These are phyloP conservation scores for Nannochloris sp. DNA, from an alignment of 139 green algal species.

Conservation along the genomic window DNA sequence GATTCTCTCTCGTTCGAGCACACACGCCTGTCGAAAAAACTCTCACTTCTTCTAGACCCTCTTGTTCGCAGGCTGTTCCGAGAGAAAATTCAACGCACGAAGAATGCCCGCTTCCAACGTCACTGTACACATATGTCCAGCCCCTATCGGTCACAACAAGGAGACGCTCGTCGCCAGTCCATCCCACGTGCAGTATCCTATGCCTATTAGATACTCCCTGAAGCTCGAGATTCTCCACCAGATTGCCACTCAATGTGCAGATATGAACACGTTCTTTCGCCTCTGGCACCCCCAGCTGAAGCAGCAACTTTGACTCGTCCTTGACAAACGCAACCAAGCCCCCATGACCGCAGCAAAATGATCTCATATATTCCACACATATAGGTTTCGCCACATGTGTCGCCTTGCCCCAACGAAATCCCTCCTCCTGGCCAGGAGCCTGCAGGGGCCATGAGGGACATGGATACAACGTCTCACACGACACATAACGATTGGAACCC, in stretches of 20 bases:
- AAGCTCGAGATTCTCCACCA: conserved; percentile 34
- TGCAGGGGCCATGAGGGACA: background rate
- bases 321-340: conserved; percentile 72
- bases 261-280: conserved; percentile 31
- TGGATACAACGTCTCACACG: too few relatives aligned
- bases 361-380: background rate
- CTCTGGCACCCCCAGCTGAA: conserved; percentile 21
- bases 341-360: conserved; percentile 43
- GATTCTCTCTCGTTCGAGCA: conserved; percentile 36
- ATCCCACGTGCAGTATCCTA: conserved; percentile 58
- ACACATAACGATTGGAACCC: too few relatives aligned
- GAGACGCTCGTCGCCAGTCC: conserved; percentile 58
- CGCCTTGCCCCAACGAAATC: background rate
- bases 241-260: conserved; percentile 46
- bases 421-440: background rate
- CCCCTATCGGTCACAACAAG: conserved; percentile 53
- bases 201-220: conserved; percentile 52
- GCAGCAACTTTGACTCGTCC: conserved; percentile 70
- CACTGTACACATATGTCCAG: conserved; percentile 17
- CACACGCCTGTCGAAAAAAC: conserved; percentile 20
- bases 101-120: background rate
- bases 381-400: background rate
- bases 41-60: conserved; percentile 39
- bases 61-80: conserved; percentile 34
- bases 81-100: conserved; percentile 45